A percentile compares a stretch with the other conserved stretches of the same genome.
These are phyloP conservation scores for Camelina neglecta DNA, from an alignment of 345 rosid genomes.

Conservation along the genomic window DNA sequence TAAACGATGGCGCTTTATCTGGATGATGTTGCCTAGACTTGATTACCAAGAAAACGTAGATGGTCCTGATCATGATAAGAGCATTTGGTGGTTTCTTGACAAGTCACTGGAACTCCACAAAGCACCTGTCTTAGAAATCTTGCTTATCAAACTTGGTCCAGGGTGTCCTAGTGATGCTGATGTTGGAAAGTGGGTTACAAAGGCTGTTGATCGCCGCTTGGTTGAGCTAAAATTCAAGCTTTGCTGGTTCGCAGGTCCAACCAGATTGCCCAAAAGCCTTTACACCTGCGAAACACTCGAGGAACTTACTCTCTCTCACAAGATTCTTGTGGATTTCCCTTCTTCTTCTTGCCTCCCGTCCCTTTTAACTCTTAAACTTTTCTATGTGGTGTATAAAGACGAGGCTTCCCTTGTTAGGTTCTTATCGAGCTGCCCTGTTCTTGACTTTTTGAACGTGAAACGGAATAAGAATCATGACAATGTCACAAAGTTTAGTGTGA, in stretches of 20 bases:
- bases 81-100: slow-evolving; percentile 4
- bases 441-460: background rate
- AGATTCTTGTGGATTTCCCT: slow-evolving; percentile 27
- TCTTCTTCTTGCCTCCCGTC: slow-evolving; percentile 22
- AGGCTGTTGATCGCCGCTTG: background rate
- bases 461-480: slow-evolving; percentile 22
- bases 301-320: background rate
- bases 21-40: background rate
- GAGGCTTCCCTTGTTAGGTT: slow-evolving; percentile 18
- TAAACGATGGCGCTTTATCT: slow-evolving; percentile 1
- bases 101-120: slow-evolving; percentile 10
- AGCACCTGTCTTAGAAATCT: background rate
- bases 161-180: background rate
- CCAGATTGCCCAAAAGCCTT: slow-evolving; percentile 12
- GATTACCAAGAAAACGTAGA: background rate
- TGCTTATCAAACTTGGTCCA: background rate
- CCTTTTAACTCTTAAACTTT: background rate
- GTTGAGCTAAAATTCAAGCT: background rate
- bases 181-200: slow-evolving; percentile 11
- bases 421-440: slow-evolving; percentile 31
- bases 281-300: background rate
- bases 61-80: background rate
- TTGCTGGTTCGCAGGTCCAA: background rate
- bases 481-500: slow-evolving; percentile 19
- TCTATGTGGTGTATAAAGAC: slow-evolving; percentile 24